Conservation (phyloP, 1,139 yeast genomes). For the Magnusiomyces suaveolens region DNA sequence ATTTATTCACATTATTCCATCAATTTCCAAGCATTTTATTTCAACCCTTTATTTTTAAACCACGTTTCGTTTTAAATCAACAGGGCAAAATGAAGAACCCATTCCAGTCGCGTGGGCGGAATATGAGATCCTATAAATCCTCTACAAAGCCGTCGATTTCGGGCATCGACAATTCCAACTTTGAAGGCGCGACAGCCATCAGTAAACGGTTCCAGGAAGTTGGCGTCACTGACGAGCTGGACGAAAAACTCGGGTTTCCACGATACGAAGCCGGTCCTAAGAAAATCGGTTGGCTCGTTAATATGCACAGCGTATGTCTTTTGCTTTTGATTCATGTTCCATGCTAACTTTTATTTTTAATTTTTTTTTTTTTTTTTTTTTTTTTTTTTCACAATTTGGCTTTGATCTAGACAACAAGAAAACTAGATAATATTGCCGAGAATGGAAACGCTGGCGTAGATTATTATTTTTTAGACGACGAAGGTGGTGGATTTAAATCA, state of each 20-base stretch:
- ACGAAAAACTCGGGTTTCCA: conserved; percentile 75
- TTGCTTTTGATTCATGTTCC: neutral
- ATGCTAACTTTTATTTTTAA: neutral
- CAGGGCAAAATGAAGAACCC: neutral
- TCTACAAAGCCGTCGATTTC: conserved; percentile 45
- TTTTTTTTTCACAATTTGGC: neutral
- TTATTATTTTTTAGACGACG: conserved; percentile 91
- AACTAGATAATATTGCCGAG: conserved; percentile 39
- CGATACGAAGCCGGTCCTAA: conserved; percentile 65
- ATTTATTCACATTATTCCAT: no score
- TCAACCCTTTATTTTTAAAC: no score
- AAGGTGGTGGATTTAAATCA: conserved; percentile 91
- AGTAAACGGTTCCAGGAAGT: conserved; percentile 23
- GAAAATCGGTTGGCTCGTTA: conserved; percentile 76
- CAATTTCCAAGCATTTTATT: no score
- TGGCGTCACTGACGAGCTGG: conserved; percentile 35
- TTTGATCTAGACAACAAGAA: conserved; percentile 40
- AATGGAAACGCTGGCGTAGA: conserved; percentile 66
- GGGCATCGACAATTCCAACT: conserved; percentile 83
- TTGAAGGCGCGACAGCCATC: conserved; percentile 44
- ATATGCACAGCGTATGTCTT: conserved; percentile 44
- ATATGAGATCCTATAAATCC: conserved; percentile 2
- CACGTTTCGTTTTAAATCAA: no score
- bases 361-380: neutral
- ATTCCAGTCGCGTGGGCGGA: neutral